A percentile compares a stretch with the other conserved stretches of the same genome.
Evolutionary conservation across 345 rosid species (phyloP).

Genomic region (Populus ilicifolia): DNA sequence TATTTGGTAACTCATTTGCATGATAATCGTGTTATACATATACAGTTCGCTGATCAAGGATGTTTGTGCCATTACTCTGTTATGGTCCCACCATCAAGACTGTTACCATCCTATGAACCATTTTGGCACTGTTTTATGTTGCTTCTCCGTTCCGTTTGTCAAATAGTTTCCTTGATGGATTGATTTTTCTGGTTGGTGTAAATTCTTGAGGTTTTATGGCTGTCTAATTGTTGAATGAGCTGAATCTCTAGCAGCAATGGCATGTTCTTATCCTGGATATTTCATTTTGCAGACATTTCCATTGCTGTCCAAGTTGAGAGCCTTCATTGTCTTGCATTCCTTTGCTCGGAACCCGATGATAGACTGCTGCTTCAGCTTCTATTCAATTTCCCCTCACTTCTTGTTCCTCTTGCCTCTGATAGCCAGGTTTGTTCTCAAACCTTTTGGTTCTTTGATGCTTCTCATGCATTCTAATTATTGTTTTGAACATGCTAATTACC

Average conservation of each 20-base stretch:
- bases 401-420: slow-evolving; percentile 67
- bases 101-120: no score
- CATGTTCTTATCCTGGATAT: neutral
- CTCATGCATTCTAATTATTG: neutral
- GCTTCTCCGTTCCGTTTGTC: neutral
- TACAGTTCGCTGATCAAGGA: no score
- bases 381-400: slow-evolving; percentile 60
- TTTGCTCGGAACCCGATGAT: slow-evolving; percentile 54
- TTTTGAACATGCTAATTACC: neutral
- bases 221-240: neutral
- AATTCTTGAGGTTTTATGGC: neutral
- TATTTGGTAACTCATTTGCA: no score
- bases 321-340: slow-evolving; percentile 63
- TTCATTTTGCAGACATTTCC: slow-evolving; percentile 52
- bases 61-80: no score
- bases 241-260: neutral
- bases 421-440: slow-evolving; percentile 53
- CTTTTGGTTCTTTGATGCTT: neutral
- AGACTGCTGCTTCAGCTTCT: slow-evolving; percentile 54
- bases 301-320: slow-evolving; percentile 59
- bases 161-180: neutral
- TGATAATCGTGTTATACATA: no score
- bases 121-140: neutral
- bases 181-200: neutral
- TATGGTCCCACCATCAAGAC: no score